These are phyloP conservation scores for Vachellia pachyceras DNA, from an alignment of 306 rosid genomes.

Conservation along the genomic window DNA sequence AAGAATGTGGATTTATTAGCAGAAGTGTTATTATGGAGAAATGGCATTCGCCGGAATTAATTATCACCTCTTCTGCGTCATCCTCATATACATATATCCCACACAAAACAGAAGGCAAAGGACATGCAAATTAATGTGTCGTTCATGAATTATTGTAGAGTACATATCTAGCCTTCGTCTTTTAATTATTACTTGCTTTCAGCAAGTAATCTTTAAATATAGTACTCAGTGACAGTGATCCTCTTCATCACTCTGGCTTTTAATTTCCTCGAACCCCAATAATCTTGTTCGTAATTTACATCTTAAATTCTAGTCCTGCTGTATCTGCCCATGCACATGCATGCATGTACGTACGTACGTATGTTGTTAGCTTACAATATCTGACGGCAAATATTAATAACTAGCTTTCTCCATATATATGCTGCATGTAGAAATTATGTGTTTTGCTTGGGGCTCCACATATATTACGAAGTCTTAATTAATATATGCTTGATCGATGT, in stretches of 20 bases:
- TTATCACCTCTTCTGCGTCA: constrained; percentile 30
- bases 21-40: constrained; percentile 33
- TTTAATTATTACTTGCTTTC: not conserved
- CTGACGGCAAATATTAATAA: not conserved
- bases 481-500: too few relatives aligned
- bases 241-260: not conserved
- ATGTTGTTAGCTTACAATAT: not conserved
- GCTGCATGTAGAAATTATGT: not conserved
- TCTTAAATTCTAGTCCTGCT: too few relatives aligned
- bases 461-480: too few relatives aligned
- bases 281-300: too few relatives aligned
- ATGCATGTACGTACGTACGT: not conserved
- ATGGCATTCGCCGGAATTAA: constrained; percentile 11
- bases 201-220: not conserved
- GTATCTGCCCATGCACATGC: too few relatives aligned
- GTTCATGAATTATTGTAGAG: constrained; percentile 3
- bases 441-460: not conserved
- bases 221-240: too few relatives aligned
- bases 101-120: constrained; percentile 1
- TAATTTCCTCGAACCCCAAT: not conserved
- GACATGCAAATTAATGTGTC: constrained; percentile 11
- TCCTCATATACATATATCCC: not conserved
- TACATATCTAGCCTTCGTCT: constrained; percentile 2
- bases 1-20: constrained; percentile 28
- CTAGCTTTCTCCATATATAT: too few relatives aligned